A percentile compares a stretch with the other conserved stretches of the same genome.
Conservation (phyloP, 2,329 filamentous ascomycete species). For the Verticillium nonalfalfae region DNA sequence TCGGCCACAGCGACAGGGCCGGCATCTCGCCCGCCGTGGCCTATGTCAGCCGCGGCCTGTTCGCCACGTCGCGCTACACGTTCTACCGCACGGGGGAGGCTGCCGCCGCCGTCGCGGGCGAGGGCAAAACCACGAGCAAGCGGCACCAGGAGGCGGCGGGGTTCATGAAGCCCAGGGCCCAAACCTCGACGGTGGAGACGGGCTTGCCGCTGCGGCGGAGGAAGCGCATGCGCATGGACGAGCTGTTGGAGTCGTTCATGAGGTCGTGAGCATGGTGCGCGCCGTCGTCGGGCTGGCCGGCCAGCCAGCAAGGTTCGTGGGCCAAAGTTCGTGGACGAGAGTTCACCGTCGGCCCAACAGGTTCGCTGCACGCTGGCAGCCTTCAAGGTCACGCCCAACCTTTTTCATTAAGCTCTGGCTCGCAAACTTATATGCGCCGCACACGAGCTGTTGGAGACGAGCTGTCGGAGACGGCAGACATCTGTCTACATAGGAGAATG, state of each 20-base stretch:
- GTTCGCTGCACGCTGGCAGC: too few species aligned
- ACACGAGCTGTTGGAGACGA: too few species aligned
- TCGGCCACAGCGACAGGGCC: constrained; percentile 28
- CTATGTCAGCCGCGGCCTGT: constrained; percentile 27
- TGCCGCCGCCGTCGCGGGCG: background rate
- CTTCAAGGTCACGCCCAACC: too few species aligned
- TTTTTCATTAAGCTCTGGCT: too few species aligned
- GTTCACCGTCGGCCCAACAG: too few species aligned
- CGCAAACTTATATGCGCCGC: too few species aligned
- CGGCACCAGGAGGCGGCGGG: constrained; percentile 5
- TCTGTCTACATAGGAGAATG: too few species aligned
- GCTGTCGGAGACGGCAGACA: too few species aligned
- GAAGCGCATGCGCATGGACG: constrained; percentile 26
- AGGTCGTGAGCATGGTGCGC: background rate
- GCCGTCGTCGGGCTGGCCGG: too few species aligned
- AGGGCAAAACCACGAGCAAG: constrained; percentile 12
- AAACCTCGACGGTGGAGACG: constrained; percentile 8
- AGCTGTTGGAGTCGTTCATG: constrained; percentile 22
- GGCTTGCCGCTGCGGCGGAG: constrained; percentile 16
- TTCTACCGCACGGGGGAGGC: constrained; percentile 15
- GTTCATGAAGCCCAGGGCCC: constrained; percentile 8
- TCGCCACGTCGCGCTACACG: constrained; percentile 23
- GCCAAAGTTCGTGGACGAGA: background rate
- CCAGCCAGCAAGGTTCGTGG: too few species aligned
- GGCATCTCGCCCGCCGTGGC: constrained; percentile 26